Percentiles rank a stretch among this genome's conserved stretches.
Evolutionary conservation across 2,329 filamentous ascomycete genomes (phyloP).

Genomic region (Alternaria sp.): DNA sequence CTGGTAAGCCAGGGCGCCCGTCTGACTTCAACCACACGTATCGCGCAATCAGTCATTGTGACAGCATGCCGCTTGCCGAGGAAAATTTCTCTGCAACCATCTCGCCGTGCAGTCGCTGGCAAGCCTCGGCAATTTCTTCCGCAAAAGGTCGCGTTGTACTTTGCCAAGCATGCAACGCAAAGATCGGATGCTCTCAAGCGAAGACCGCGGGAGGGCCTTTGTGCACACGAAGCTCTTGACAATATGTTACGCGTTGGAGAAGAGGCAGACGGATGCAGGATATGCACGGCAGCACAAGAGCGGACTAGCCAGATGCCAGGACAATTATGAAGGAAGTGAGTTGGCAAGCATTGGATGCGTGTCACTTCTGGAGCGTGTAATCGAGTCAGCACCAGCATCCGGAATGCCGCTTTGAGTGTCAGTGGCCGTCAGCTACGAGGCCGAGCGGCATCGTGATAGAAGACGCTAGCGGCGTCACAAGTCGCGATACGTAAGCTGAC

Average conservation of each 20-base stretch:
- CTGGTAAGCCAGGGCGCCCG: not conserved
- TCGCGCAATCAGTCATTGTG: constrained; percentile 4
- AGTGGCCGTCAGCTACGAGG: constrained; percentile 24
- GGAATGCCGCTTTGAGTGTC: constrained; percentile 38
- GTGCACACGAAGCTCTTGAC: constrained; percentile 2
- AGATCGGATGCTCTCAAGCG: constrained; percentile 19
- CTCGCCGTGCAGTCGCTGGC: constrained; percentile 9
- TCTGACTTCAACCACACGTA: not conserved
- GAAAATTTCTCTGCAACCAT: constrained; percentile 22
- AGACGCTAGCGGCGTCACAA: constrained; percentile 20
- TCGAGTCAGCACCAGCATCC: constrained; percentile 30
- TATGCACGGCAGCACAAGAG: constrained; percentile 7
- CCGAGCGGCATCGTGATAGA: constrained; percentile 17
- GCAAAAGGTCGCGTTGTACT: constrained; percentile 10
- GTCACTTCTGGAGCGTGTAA: constrained; percentile 30
- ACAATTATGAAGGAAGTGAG: constrained; percentile 14
- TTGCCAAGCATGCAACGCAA: constrained; percentile 32
- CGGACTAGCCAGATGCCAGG: not conserved
- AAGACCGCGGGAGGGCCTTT: constrained; percentile 4
- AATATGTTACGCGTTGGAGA: not conserved
- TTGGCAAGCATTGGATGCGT: constrained; percentile 27
- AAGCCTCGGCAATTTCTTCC: constrained; percentile 27
- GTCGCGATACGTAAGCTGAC: constrained; percentile 27
- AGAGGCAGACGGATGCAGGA: not conserved
- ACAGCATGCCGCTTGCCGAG: constrained; percentile 13